Evolutionary conservation across 2,329 filamentous ascomycete genomes (phyloP).

Genomic region (Colletotrichum higginsianum): DNA sequence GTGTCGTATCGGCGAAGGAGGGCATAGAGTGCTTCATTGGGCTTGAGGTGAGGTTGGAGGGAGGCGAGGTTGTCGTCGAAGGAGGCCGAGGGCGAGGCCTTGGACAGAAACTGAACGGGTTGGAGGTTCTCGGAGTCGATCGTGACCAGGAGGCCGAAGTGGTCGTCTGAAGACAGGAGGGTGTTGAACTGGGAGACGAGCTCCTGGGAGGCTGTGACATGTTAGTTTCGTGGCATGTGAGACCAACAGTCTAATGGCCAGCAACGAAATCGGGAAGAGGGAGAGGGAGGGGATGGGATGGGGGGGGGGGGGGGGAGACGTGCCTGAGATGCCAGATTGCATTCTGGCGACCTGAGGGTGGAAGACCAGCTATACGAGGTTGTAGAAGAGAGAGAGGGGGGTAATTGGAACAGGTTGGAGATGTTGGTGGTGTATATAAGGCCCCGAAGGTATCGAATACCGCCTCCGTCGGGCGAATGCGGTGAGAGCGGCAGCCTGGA

Average conservation of each 20-base stretch:
- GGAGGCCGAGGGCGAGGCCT: slow-evolving; percentile 66
- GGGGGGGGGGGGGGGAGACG: slow-evolving; percentile 12
- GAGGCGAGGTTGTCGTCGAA: slow-evolving; percentile 76
- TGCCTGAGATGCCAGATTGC: slow-evolving; percentile 86
- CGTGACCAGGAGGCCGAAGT: slow-evolving; percentile 80
- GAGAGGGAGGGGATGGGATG: too few species aligned
- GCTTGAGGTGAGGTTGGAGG: slow-evolving; percentile 75
- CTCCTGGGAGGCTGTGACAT: slow-evolving; percentile 78
- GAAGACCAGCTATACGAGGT: not conserved
- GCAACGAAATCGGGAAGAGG: not conserved
- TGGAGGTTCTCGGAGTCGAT: slow-evolving; percentile 79
- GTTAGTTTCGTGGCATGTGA: slow-evolving; percentile 1
- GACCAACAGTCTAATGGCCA: too few species aligned
- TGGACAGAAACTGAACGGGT: slow-evolving; percentile 68
- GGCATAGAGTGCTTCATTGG: slow-evolving; percentile 79
- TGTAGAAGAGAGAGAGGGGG: too few species aligned
- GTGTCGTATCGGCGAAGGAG: slow-evolving; percentile 78
- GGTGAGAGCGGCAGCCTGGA: slow-evolving; percentile 1
- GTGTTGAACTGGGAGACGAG: slow-evolving; percentile 81
- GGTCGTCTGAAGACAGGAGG: slow-evolving; percentile 72
- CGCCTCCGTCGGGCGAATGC: not conserved
- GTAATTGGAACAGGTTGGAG: too few species aligned
- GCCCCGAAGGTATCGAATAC: not conserved
- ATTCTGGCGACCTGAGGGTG: slow-evolving; percentile 57
- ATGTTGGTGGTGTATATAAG: too few species aligned